Base-by-base conservation (phyloP, 2,329 filamentous ascomycete genomes). In the Pseudogymnoascus destructans region DNA sequence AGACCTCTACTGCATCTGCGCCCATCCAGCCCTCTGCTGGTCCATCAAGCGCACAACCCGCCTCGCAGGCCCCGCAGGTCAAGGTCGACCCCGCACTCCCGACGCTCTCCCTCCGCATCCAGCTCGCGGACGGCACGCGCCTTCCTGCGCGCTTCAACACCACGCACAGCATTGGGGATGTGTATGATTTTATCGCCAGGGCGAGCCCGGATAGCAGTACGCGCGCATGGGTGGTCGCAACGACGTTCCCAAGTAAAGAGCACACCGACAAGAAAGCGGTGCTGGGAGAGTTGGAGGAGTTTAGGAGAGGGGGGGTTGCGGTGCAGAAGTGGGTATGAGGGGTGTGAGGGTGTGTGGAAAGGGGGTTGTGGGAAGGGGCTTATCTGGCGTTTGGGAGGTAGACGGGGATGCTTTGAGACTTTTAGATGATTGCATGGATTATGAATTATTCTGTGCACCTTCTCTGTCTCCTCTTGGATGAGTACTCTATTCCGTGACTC, bases 71-170 rank as follows among this genome's bases (percentile, higher is more conserved):
- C 3, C 66, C 74, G 2, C 66, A 74, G 1, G 72, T 77, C 57
- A 64, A 74, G 0, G 73, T 89, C 35, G 84, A 93, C 66, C 72
- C 78, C 57, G 82, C 82, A 0, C 81, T 81, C 63, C 88, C 88
- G 0, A 84, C 77, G 0, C 65, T 93, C 19, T 82, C 77, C 61
- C 77, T 95, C 38, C 85, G 89, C 64, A 84, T 95, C 59, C 86
- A 89, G 66, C 78, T 93, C 59, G 86, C 85, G 1, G 84, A 92
- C 63, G 89, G 88, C 36, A 86, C 85, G 1, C 79, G 87, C 42
- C 74, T 93, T 21, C 82, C 84, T n/a, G 87, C 85, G 23, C 81
- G 87, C 7, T 95, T 95, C 73, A 93, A 93, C 73, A 84, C 85
- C 0, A 84, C 79, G 0, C 84, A 89, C 65, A 93, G 87, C 0